Base-by-base conservation (phyloP, 345 rosid species). In the Firmiana major region DNA sequence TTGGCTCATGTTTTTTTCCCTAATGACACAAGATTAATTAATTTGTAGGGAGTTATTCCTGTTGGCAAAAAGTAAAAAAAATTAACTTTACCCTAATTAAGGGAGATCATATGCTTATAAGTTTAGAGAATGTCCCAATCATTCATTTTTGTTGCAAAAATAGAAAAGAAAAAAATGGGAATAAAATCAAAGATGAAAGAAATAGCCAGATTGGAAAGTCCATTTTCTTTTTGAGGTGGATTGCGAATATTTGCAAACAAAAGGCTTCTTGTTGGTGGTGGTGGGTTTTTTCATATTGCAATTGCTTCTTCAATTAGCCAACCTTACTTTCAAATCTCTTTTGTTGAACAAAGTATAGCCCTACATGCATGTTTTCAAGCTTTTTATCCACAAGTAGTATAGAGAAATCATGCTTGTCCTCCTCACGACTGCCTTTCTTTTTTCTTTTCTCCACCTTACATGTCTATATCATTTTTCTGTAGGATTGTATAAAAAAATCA, bases 341-440 rank as follows among this genome's bases (percentile, higher is more conserved):
- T 8, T 42, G 45, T 7, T 76, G 45, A 40, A 79, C 7, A 63
- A 76, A 49, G 22, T 15, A 31, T 42, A 43, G 74, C 85, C 83
- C 55, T 69, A 74, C 77, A 70, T 67, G 0, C 55, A 42, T 62
- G 73, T 76, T 79, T 73, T 74, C 85, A 73, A 66, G 22, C 80
- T 66, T 66, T 76, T 48, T 79, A 79, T 82, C 80, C 71, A n/a
- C 34, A 68, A 31, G 6, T 15, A 15, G n/a, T 7, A 1, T 4
- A 59, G 22, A 24, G 1, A 15, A 40, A 49, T 66, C 75, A 66
- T 58, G 53, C 16, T 28, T 79, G 46, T 36, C 80, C 48, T 63
- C 53, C 24, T 45, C 65, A 28, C 16, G 3, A 11, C 4, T 24
- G 2, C 45, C 51, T 65, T 17, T 40, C 0, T 16, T 59, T 53